Evolutionary conservation across 768 basidiomycete genomes (phyloP), one percentile per base, ranked within the genome.

Genomic region (Boletus reticuloceps): DNA sequence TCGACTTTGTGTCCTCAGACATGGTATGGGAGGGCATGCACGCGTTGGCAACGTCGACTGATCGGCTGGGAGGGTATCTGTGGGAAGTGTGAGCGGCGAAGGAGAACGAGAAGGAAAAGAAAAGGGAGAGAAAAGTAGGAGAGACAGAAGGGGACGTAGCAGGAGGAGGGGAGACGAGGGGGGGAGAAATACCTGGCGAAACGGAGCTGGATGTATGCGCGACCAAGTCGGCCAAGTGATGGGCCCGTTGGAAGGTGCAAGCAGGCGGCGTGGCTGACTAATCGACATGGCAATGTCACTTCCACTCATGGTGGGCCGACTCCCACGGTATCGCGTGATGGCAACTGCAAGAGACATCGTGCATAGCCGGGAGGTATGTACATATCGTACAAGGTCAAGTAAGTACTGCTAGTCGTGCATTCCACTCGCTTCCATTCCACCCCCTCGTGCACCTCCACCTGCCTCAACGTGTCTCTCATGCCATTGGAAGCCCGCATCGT

Each of bases 1-100:
- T 64, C 41, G 74, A 75, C 69, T 79, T 74, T 53, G 77, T 65
- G 67, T 83, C 82, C 74, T 88, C 87, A 56, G 85, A 82, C 86
- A 87, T 87, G 65, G 67, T 51, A 53, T 58, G 62, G 54, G 58
- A 54, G 59, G 64, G 61, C 70, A 73, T 71, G 56, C 67, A 65
- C 60, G 67, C 61, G 62, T 69, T 61, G 50, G 40, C 62, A 58
- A 57, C 61, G 63, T 60, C 58, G 71, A 56, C 61, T 58, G 69
- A 63, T 65, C 52, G 40, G 16, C 31, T 53, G 42, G 49, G 44
- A 11, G 63, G 43, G 49, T 37, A 53, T 54, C 29, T 38, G 47
- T 13, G 27, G 32, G 42, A 51, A 19, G 37, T 20, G 42, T 25
- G 12, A 44, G 44, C 20, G 50, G 31, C n/a, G 13, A 39, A 37